A percentile compares a stretch with the other conserved stretches of the same genome.
These are phyloP conservation scores for Candida nanaspora DNA, from an alignment of 805 yeast species.

Conservation along the genomic window DNA sequence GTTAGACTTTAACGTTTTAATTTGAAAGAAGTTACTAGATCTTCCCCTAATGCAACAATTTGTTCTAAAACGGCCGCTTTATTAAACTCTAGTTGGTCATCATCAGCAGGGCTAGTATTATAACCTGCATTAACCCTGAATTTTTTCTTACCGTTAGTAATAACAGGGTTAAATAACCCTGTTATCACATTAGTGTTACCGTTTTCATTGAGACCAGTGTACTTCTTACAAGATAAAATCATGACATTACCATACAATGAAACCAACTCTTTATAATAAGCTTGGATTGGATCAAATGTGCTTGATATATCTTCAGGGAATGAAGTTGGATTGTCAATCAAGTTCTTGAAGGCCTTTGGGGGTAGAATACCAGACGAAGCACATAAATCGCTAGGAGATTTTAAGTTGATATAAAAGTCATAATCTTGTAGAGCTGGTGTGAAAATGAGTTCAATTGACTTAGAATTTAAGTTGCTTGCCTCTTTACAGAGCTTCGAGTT, in stretches of 20 bases:
- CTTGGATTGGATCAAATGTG: conserved; percentile 51
- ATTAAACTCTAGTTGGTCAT: conserved; percentile 49
- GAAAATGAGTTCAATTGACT: conserved; percentile 51
- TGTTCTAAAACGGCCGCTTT: conserved; percentile 69
- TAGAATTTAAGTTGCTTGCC: conserved; percentile 23
- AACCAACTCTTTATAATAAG: conserved; percentile 52
- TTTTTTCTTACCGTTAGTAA: conserved; percentile 49
- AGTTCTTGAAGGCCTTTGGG: conserved; percentile 51
- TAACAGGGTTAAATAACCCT: conserved; percentile 72
- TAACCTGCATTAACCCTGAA: conserved; percentile 77
- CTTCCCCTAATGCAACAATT: conserved; percentile 63
- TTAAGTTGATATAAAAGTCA: conserved; percentile 67
- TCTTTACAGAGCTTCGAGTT: conserved; percentile 37
- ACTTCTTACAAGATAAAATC: conserved; percentile 59
- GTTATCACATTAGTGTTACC: conserved; percentile 53
- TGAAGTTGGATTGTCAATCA: conserved; percentile 32
- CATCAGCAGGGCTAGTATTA: conserved; percentile 56
- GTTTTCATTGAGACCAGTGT: conserved; percentile 44
- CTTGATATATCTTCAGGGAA: conserved; percentile 30
- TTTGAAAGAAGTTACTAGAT: conserved; percentile 35
- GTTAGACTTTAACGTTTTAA: conserved; percentile 6
- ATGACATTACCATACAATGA: conserved; percentile 59
- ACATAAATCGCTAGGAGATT: conserved; percentile 32
- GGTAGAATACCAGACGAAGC: conserved; percentile 51
- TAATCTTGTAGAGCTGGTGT: conserved; percentile 80